phyloP scores from a whole-genome alignment of 2,329 filamentous ascomycete genomes.

The Stylonectria norvegica region DNA sequence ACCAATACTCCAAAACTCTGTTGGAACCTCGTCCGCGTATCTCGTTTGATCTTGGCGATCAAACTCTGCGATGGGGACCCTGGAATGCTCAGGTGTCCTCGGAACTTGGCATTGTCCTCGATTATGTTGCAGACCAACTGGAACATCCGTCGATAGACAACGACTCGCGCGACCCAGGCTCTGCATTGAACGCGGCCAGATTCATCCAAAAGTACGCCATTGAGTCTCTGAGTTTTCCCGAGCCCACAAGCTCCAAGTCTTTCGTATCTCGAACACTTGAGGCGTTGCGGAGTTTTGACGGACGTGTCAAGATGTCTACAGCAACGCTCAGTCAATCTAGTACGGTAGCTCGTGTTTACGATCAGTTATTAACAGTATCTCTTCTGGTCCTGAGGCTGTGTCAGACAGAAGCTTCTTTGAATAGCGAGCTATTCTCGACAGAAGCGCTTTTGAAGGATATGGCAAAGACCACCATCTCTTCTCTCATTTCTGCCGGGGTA shows the following conservation, averaged over 20 bases:
- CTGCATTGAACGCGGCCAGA: conserved; percentile 31
- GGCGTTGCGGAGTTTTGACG: conserved; percentile 39
- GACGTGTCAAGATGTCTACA: conserved; percentile 25
- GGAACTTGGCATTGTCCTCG: conserved; percentile 59
- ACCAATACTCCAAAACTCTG: conserved; percentile 28
- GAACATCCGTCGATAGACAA: conserved; percentile 12
- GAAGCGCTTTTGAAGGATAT: conserved; percentile 48
- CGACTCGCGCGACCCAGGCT: conserved; percentile 10
- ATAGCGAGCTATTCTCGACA: conserved; percentile 39
- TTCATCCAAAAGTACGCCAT: conserved; percentile 50
- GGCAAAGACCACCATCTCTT: conserved; percentile 35
- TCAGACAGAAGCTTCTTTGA: conserved; percentile 30
- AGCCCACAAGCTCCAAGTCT: conserved; percentile 33
- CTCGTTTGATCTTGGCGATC: conserved; percentile 47
- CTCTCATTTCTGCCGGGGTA: conserved; percentile 43
- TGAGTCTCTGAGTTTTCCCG: conserved; percentile 39
- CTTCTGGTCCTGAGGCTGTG: conserved; percentile 43
- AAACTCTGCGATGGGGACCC: conserved; percentile 49
- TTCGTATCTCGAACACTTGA: conserved; percentile 45
- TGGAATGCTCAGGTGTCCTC: conserved; percentile 60
- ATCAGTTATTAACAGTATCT: conserved; percentile 32
- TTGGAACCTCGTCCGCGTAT: conserved; percentile 30
- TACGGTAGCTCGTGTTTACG: conserved; percentile 25
- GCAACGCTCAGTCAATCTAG: conserved; percentile 1
- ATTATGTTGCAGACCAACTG: conserved; percentile 53